Base-by-base conservation (phyloP, 257 asterid genomes). In the Capsicum baccatum region DNA sequence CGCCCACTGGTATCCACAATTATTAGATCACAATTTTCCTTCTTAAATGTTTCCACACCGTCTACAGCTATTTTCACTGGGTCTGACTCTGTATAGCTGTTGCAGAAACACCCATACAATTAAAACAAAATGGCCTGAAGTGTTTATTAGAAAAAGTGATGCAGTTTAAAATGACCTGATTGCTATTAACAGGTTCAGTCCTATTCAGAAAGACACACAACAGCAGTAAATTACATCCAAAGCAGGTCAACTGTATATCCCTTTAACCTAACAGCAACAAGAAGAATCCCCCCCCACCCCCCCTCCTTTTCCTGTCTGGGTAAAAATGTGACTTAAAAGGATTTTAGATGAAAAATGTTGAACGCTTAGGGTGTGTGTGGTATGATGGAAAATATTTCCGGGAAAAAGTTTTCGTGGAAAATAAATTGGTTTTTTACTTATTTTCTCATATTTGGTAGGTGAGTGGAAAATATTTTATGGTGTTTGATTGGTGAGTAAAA, bases 1-100 rank as follows among this genome's bases (percentile, higher is more conserved):
- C 99, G 98, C 85, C 99, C 98, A 88, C 99, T 95, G 73, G 98
- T 97, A 74, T 97, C 99, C 88, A 97, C 94, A 85, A 97, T 95
- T 82, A 97, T 97, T 33, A 97, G 95, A 89, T 97, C 99, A 86
- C 95, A 93, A 83, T 92, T 95, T 86, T 95, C 98, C 88, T 94
- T 91, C 92, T 93, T 93, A 85, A 95, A 97, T 89, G 91, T 92
- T 85, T 97, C 99, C 85, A 97, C 97, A 83, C 99, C 99, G 85
- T 95, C 98, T 47, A 89, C 95, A 11, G 97, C 99, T 83, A 95
- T 95, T 90, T 94, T 93, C 82, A 97, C 91, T n/a, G 99, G 99
- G 92, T 97, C 99, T 44, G 99, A 95, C 89, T 95, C 99, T 54
- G 92, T 93, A 84, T 97, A 97, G 92, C 99, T 97, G 98, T 90